These are phyloP conservation scores for Leishmania guyanensis DNA, from an alignment of 208 protist genomes.

Conservation along the genomic window DNA sequence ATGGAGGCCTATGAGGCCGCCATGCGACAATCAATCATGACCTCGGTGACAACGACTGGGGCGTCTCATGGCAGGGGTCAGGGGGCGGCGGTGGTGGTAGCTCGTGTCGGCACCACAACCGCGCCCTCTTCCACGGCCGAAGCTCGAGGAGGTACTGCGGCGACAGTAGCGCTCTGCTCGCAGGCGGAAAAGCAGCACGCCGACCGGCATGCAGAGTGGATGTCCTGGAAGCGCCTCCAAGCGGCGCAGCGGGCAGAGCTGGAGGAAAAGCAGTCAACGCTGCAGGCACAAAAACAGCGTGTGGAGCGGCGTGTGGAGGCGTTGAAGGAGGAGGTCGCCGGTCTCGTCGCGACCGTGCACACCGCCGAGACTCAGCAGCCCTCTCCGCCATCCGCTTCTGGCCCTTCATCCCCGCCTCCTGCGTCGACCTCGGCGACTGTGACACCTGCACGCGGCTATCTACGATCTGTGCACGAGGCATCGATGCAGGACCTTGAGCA, in stretches of 20 bases:
- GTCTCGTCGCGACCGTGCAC: not conserved
- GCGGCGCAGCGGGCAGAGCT: slow-evolving; percentile 7
- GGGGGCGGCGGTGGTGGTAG: not conserved
- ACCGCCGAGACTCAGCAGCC: slow-evolving; percentile 7
- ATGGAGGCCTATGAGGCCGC: slow-evolving; percentile 48
- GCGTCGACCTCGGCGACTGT: not conserved
- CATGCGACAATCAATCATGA: slow-evolving; percentile 35
- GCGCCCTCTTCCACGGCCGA: not conserved
- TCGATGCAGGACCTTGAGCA: slow-evolving; percentile 40
- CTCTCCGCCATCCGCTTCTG: not conserved
- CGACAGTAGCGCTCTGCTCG: slow-evolving; percentile 5
- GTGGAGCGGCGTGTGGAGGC: slow-evolving; percentile 13
- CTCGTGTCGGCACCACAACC: no score
- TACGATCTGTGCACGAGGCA: slow-evolving; percentile 26
- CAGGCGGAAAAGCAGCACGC: slow-evolving; percentile 20
- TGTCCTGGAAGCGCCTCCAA: slow-evolving; percentile 5
- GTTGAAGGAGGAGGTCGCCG: slow-evolving; percentile 11
- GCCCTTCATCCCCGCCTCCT: not conserved
- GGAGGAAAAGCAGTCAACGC: slow-evolving; percentile 5
- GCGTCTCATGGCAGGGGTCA: not conserved
- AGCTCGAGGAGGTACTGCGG: slow-evolving; percentile 5
- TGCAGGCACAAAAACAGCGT: slow-evolving; percentile 17
- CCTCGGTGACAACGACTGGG: not conserved
- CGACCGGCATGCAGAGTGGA: slow-evolving; percentile 19
- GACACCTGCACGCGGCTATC: slow-evolving; percentile 7